Base-by-base conservation (phyloP, 2,329 filamentous ascomycete genomes). In the Colletotrichum sp. region DNA sequence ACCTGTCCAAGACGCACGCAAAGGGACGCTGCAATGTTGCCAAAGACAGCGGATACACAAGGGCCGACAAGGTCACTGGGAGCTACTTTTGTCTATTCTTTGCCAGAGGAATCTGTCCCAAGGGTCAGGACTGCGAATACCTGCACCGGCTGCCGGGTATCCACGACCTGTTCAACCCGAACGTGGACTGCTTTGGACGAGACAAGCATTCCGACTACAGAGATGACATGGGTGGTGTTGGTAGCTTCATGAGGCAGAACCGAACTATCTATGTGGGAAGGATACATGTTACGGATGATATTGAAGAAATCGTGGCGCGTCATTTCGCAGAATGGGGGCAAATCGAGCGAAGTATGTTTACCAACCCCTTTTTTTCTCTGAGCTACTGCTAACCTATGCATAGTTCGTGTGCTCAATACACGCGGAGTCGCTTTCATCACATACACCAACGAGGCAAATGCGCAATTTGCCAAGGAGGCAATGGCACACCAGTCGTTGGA, bases 321-420 rank as follows among this genome's bases (percentile, higher is more conserved):
- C 97, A 99, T 85, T 98, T 99, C 83, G 94, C 95, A 28, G 97
- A 99, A 90, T 99, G 96, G 96, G 97, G 97, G 1, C 94, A 96
- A 81, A 88, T 99, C 66, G 96, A 99, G 83, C 92, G 97, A 60
- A 93, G 86, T 87, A 82, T 79, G 86, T 82, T 30, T 9, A 8
- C 2, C 8, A 6, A 13, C 24, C 28, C 21, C 15, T n/a, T n/a
- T 59, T 24, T 3, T 2, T 82, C 28, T n/a, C 12, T 34, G 18
- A 2, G 18, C 59, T 15, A 24, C 34, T 18, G 13, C 63, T 61
- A 61, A 73, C 70, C 18, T 16, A 1, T 34, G 0, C 28, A 3
- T 64, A 87, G 86, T 94, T 63, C 93, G 97, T 32, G 96, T 99
- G 3, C 88, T 99, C 16, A 98, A 98, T 73, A 93, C 92, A 1